Percentiles rank a stretch among this genome's conserved stretches.
phyloP scores from a whole-genome alignment of 2,329 filamentous ascomycete species.

The Juglanconis juglandina region DNA sequence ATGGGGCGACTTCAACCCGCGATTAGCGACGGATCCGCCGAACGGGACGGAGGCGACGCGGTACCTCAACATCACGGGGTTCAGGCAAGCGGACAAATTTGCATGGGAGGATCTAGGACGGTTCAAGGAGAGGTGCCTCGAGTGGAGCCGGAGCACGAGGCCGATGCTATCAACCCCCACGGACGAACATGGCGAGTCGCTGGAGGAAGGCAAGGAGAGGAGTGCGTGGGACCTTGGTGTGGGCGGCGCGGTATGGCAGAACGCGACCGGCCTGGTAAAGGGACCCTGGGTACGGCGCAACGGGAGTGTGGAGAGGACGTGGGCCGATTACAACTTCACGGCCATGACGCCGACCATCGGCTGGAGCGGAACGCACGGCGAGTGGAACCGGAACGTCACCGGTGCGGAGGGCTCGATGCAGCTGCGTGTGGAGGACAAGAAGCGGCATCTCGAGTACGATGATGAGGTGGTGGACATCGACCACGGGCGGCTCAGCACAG shows the following conservation, averaged over 20 bases:
- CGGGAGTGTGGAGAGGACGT: constrained; percentile 43
- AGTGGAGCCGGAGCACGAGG: constrained; percentile 55
- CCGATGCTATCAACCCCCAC: constrained; percentile 35
- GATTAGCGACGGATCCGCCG: constrained; percentile 25
- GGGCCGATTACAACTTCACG: constrained; percentile 59
- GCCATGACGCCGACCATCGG: constrained; percentile 61
- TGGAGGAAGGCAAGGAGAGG: constrained; percentile 26
- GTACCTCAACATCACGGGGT: constrained; percentile 72
- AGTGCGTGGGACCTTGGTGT: constrained; percentile 28
- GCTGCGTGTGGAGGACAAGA: constrained; percentile 61
- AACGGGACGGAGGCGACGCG: constrained; percentile 31
- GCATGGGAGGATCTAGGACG: constrained; percentile 70
- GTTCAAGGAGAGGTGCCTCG: constrained; percentile 63
- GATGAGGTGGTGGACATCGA: constrained; percentile 24
- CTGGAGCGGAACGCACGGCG: constrained; percentile 56
- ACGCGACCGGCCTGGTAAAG: constrained; percentile 71
- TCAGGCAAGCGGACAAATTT: constrained; percentile 69
- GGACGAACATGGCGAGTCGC: constrained; percentile 39
- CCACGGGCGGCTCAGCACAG: constrained; percentile 36
- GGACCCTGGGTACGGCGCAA: constrained; percentile 70
- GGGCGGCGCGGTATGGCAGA: constrained; percentile 61
- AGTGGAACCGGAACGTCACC: constrained; percentile 80
- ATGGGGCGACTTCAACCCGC: constrained; percentile 60
- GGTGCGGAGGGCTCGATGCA: constrained; percentile 66
- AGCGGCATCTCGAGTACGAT: constrained; percentile 41